phyloP scores from a whole-genome alignment of 371 early-diverging fungal species.

The Nosema muscidifuracis region DNA sequence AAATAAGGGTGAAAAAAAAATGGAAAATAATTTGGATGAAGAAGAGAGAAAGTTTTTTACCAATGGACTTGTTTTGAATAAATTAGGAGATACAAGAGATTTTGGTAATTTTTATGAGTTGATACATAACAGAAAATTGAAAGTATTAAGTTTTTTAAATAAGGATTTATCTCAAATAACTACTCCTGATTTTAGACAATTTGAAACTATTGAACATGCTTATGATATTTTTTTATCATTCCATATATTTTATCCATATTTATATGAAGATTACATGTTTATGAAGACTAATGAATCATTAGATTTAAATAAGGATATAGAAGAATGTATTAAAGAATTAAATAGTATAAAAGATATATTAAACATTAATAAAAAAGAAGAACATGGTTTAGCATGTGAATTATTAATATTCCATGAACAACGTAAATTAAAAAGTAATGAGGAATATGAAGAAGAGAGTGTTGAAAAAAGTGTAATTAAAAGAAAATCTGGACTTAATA shows the following conservation, averaged over 20 bases:
- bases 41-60: neutral
- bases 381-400: slow-evolving; percentile 20
- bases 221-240: slow-evolving; percentile 60
- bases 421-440: neutral
- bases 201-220: slow-evolving; percentile 54
- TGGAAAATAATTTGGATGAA: neutral
- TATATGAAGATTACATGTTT: slow-evolving; percentile 59
- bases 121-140: slow-evolving; percentile 37
- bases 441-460: slow-evolving; percentile 1
- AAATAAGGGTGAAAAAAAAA: neutral
- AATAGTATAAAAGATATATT: neutral
- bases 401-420: slow-evolving; percentile 30
- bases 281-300: slow-evolving; percentile 1
- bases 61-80: neutral
- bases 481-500: slow-evolving; percentile 5
- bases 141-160: slow-evolving; percentile 47
- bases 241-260: slow-evolving; percentile 50
- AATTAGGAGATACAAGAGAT: neutral
- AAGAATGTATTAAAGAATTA: neutral
- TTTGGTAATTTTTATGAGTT: slow-evolving; percentile 38
- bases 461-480: neutral
- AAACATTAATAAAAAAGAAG: neutral
- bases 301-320: neutral
- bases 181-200: slow-evolving; percentile 54
- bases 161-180: slow-evolving; percentile 56